Evolutionary conservation across 2,329 filamentous ascomycete species (phyloP).

Genomic region (Paecilomyces dactylethromorphus): DNA sequence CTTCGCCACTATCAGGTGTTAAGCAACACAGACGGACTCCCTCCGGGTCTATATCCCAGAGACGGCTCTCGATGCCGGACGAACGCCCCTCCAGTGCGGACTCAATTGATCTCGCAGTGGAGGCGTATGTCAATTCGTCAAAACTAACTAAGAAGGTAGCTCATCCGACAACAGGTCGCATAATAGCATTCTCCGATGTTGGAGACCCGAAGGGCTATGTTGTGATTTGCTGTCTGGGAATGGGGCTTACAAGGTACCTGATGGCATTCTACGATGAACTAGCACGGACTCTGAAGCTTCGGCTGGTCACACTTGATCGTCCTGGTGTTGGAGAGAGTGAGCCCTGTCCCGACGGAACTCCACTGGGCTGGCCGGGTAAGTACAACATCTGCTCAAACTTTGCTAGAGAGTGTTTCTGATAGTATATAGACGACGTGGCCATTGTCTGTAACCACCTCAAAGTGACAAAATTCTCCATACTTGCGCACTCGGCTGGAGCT

Average conservation of each 20-base stretch:
- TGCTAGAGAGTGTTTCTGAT: conserved; percentile 24
- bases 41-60: conserved; percentile 31
- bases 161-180: conserved; percentile 76
- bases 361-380: conserved; percentile 88
- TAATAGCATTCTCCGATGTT: conserved; percentile 94
- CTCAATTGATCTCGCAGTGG: conserved; percentile 82
- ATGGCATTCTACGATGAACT: conserved; percentile 97
- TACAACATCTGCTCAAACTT: conserved; percentile 7
- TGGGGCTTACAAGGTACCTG: conserved; percentile 93
- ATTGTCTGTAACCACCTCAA: conserved; percentile 87
- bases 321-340: conserved; percentile 93
- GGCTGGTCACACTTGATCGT: conserved; percentile 87
- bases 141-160: conserved; percentile 81
- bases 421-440: conserved; percentile 65
- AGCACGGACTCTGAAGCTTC: conserved; percentile 76
- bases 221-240: conserved; percentile 94
- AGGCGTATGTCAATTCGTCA: conserved; percentile 74
- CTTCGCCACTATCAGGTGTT: conserved; percentile 13
- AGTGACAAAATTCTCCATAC: conserved; percentile 91
- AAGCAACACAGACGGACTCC: conserved; percentile 31
- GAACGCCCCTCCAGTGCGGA: conserved; percentile 74
- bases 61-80: conserved; percentile 48
- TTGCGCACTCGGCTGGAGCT: conserved; percentile 94
- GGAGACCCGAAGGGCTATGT: conserved; percentile 86
- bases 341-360: conserved; percentile 74